Conservation (phyloP, 129 eudicot species). For the Saussurea involucrata region DNA sequence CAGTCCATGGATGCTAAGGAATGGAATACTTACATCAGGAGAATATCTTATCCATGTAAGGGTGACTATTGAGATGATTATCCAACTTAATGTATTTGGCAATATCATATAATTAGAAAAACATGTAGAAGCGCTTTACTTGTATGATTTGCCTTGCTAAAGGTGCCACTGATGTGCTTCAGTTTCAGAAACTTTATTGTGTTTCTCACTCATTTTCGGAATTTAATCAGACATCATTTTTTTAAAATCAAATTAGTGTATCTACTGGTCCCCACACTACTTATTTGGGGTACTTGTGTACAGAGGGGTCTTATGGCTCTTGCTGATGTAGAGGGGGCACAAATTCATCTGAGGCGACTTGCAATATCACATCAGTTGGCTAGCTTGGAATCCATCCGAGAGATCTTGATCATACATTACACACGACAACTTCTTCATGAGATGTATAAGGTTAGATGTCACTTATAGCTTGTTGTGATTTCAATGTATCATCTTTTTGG, state of each 20-base stretch:
- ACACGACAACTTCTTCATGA: conserved; percentile 89
- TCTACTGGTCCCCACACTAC: background rate
- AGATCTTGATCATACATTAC: conserved; percentile 79
- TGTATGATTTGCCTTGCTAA: background rate
- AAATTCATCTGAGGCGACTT: conserved; percentile 64
- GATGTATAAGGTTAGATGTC: conserved; percentile 75
- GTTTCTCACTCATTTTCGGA: background rate
- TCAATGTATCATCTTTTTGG: background rate
- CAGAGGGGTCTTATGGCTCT: conserved; percentile 98
- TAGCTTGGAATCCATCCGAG: conserved; percentile 93
- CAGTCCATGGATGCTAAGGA: conserved; percentile 94
- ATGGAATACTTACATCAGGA: conserved; percentile 82
- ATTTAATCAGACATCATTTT: background rate
- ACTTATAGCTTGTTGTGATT: conserved; percentile 4
- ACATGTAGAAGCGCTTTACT: background rate
- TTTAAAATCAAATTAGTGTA: background rate
- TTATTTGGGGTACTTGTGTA: conserved; percentile 7
- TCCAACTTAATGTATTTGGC: background rate
- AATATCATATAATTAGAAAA: background rate
- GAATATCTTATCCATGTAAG: conserved; percentile 95
- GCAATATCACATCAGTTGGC: conserved; percentile 87
- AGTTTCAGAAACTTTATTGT: background rate
- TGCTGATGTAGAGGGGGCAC: conserved; percentile 96
- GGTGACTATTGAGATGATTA: conserved; percentile 4
- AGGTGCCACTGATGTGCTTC: background rate